Evolutionary conservation across 768 basidiomycete genomes (phyloP).

Genomic region (Podaxis sp.): DNA sequence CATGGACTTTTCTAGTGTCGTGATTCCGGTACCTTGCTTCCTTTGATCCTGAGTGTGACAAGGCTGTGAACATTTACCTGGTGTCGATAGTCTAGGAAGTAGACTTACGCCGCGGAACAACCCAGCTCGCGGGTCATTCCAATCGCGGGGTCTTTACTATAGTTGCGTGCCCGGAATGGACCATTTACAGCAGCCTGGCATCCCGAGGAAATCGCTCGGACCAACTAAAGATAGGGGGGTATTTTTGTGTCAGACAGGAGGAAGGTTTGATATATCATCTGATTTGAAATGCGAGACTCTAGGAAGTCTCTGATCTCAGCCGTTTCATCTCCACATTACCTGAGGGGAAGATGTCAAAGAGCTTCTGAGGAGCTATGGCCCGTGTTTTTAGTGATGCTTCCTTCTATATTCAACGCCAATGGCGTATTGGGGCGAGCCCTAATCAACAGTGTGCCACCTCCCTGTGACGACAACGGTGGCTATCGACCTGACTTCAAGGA

Average conservation of each 20-base stretch:
- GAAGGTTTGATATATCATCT: background rate
- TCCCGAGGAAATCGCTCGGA: conserved; percentile 9
- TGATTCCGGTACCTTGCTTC: background rate
- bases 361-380: background rate
- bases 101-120: conserved; percentile 4
- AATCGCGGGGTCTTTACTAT: background rate
- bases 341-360: background rate
- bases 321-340: conserved; percentile 3
- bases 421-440: background rate
- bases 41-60: conserved; percentile 1
- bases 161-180: background rate
- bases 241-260: conserved; percentile 1
- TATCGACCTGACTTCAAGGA: background rate
- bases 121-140: background rate
- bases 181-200: background rate
- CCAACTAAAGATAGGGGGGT: background rate
- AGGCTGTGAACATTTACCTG: conserved; percentile 9
- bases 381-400: background rate
- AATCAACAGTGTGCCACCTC: background rate
- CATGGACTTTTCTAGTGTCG: background rate
- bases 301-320: background rate
- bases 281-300: background rate
- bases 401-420: background rate
- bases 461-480: background rate
- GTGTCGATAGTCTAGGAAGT: background rate